These are phyloP conservation scores for Voacanga thouarsii DNA, from an alignment of 257 asterid genomes.

Conservation along the genomic window DNA sequence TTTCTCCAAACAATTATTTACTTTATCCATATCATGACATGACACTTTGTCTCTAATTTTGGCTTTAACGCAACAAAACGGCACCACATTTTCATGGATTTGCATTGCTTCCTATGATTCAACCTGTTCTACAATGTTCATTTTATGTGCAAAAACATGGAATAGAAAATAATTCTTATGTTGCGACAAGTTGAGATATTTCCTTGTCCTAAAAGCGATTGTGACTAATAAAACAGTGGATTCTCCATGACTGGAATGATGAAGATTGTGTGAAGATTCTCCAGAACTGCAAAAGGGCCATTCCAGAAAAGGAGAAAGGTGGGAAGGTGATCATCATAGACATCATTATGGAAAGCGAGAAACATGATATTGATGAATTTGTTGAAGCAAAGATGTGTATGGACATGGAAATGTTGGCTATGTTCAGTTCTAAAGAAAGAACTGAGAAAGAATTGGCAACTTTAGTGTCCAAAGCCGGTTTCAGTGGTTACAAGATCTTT, in stretches of 20 bases:
- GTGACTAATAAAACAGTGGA: background rate
- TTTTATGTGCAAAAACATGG: too few relatives aligned
- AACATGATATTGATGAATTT: background rate
- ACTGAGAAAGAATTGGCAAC: background rate
- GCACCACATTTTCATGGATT: too few relatives aligned
- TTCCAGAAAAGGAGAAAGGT: slow-evolving; percentile 12
- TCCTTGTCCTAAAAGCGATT: background rate
- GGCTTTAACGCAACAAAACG: too few relatives aligned
- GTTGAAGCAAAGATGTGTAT: background rate
- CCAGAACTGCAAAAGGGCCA: slow-evolving; percentile 11
- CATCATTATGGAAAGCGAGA: background rate
- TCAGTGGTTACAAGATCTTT: slow-evolving; percentile 14
- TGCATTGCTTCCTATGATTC: too few relatives aligned
- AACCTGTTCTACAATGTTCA: too few relatives aligned
- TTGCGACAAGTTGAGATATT: too few relatives aligned
- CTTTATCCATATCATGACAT: too few relatives aligned
- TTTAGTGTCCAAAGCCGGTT: background rate
- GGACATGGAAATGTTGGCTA: slow-evolving; percentile 10
- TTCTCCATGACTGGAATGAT: background rate
- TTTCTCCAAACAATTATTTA: too few relatives aligned
- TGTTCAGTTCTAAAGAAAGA: slow-evolving; percentile 3
- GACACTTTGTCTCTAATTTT: too few relatives aligned
- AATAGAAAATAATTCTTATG: too few relatives aligned
- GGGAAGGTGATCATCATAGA: slow-evolving; percentile 17
- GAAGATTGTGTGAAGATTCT: background rate